Base-by-base conservation (phyloP, 2,329 filamentous ascomycete genomes). In the Fusarium compactum region DNA sequence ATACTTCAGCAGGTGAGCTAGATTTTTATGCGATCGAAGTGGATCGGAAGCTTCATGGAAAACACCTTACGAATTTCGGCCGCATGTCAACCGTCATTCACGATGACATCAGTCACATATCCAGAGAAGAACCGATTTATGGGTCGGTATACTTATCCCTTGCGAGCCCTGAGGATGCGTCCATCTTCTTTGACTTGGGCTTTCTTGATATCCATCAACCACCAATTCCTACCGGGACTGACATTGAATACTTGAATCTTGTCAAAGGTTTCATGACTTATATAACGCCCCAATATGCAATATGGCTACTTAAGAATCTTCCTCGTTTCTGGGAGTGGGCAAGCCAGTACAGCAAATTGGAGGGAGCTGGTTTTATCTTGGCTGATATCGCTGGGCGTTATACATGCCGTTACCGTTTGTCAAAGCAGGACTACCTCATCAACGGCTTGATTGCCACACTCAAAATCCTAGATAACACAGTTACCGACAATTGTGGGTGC, bases 61-160 rank as follows among this genome's bases (percentile, higher is more conserved):
- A 30, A 16, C 11, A 24, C 1, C 11, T n/a, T 1, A 9, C 22
- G 3, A n/a, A 6, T 0, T 40, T 60, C 11, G 41, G 41, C 1
- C 15, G 41, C 6, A 5, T 47, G 3, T 56, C 50, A 8, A 40
- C 57, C 8, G 7, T 11, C 6, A 3, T 38, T 5, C 12, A 24
- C 4, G 6, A 10, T 1, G 16, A 40, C 12, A 16, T 18, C 1
- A 9, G 16, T 5, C 1, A 4, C 2, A 0, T 30, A 6, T 4
- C 24, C 3, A 6, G 8, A 10, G 16, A 3, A 7, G 7, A 7
- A 16, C 7, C 8, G 0, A 5, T 4, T 9, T 16, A 7, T 14
- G 16, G 16, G 2, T 12, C 40, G 1, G 29, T 59, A 9, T 60
- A 32, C 8, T 11, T 54, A 9, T 40, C 29, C 2, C 15, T 59